Conservation (phyloP, 441 rosid species). For the Mallotus repandus region DNA sequence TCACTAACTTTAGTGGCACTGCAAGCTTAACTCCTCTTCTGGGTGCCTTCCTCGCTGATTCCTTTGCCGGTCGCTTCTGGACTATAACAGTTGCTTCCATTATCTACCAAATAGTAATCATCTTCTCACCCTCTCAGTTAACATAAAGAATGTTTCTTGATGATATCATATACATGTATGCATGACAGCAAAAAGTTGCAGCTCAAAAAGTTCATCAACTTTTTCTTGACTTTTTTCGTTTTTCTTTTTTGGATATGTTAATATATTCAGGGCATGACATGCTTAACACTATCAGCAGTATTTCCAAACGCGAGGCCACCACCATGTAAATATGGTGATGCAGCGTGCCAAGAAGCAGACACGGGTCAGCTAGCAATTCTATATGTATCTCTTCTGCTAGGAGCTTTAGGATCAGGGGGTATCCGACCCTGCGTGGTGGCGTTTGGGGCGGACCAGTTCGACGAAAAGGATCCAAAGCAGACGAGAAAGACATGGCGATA, state of each 20-base stretch:
- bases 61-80: conserved; percentile 87
- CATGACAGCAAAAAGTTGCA: no score
- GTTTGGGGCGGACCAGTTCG: conserved; percentile 98
- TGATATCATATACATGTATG: no score
- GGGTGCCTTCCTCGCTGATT: conserved; percentile 83
- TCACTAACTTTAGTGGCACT: conserved; percentile 87
- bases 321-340: conserved; percentile 49
- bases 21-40: conserved; percentile 81
- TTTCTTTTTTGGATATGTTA: background rate
- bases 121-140: conserved; percentile 10
- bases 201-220: background rate
- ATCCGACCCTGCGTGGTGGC: conserved; percentile 95
- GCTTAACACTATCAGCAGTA: conserved; percentile 58
- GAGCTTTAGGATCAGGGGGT: conserved; percentile 91
- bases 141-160: background rate
- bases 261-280: conserved; percentile 62
- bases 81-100: conserved; percentile 69
- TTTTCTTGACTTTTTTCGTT: background rate
- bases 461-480: conserved; percentile 76
- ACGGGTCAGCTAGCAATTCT: conserved; percentile 60
- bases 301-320: conserved; percentile 71
- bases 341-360: conserved; percentile 62
- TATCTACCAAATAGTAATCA: conserved; percentile 63
- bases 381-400: conserved; percentile 60
- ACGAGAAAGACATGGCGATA: conserved; percentile 72